Base-by-base conservation (phyloP, 1,139 yeast species). In the Starmera stellimalicola region DNA sequence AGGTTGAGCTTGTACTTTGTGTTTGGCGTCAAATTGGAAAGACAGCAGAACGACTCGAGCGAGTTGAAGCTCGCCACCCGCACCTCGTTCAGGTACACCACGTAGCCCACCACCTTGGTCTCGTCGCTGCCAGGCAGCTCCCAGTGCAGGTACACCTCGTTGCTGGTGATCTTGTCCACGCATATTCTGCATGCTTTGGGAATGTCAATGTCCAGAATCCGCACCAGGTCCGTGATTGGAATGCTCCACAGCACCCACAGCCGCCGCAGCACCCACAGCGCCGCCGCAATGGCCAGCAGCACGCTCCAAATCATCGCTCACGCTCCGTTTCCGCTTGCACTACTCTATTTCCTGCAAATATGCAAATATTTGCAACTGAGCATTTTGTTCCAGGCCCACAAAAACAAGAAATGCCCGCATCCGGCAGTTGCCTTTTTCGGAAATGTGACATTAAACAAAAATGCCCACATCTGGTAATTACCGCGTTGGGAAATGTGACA, bases 151-250 rank as follows among this genome's bases (percentile, higher is more conserved):
- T 68, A 62, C 16, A 77, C 65, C 5, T 68, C 55, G 12, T 61
- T 56, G 25, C 62, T 57, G 0, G 77, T 63, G 29, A 77, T 66
- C 38, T 65, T 63, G 43, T 73, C 80, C 9, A 77, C 63, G 4
- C 78, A 70, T 7, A 76, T 63, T 34, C 65, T 59, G 0, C 80
- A 77, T 6, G 76, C 62, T 23, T 68, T 65, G 3, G 84, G 83
- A 14, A 75, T 65, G 26, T 66, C 68, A 19, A 77, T 65, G 32
- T 72, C 70, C 31, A 77, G 54, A 11, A 63, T 56, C 40, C 63
- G 64, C 33, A 74, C 65, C 19, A 76, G 61, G 23, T 63, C 59
- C 9, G 65, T 65, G 17, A 72, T 58, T 0, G 83, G 77, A 23
- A 70, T 63, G 19, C 63, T 58, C 24, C 63, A 48, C 22, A 73